A percentile compares a stretch with the other conserved stretches of the same genome.
phyloP scores from a whole-genome alignment of 1,284 basidiomycete genomes.

The Ceratobasidium sp. region DNA sequence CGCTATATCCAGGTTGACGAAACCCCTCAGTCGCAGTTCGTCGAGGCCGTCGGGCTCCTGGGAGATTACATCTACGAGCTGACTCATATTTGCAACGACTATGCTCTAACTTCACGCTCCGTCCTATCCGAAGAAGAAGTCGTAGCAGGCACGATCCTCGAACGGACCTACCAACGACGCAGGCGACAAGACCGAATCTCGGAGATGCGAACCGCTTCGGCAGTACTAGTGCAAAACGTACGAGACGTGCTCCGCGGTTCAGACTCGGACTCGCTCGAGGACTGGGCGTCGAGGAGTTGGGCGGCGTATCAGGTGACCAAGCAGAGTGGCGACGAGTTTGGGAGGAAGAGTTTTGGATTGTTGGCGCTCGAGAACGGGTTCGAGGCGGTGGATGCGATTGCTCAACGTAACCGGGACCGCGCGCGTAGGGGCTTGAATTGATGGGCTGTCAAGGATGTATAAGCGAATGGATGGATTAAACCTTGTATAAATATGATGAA shows the following conservation, averaged over 20 bases:
- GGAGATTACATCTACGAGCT: constrained; percentile 66
- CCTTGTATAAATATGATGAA: too few relatives aligned
- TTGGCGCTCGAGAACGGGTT: constrained; percentile 56
- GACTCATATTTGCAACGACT: constrained; percentile 67
- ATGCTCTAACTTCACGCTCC: constrained; percentile 64
- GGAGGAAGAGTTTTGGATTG: constrained; percentile 69
- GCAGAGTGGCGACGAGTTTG: constrained; percentile 56
- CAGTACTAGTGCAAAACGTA: constrained; percentile 40
- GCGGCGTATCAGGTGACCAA: constrained; percentile 64
- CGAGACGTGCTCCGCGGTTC: constrained; percentile 38
- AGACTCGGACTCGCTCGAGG: constrained; percentile 50
- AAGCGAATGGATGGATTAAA: too few relatives aligned
- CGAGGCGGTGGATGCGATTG: constrained; percentile 37
- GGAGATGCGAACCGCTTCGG: constrained; percentile 65
- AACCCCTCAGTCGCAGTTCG: constrained; percentile 23
- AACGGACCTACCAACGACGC: constrained; percentile 61
- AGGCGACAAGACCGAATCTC: constrained; percentile 65
- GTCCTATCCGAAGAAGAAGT: constrained; percentile 74
- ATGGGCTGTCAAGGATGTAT: background rate
- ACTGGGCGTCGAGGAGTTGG: constrained; percentile 64
- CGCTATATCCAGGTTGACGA: constrained; percentile 21
- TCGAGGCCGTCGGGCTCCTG: constrained; percentile 53
- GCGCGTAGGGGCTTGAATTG: background rate
- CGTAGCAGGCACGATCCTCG: constrained; percentile 72
- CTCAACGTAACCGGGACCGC: constrained; percentile 13